phyloP scores from a whole-genome alignment of 306 rosid genomes.

The Hylodesmum podocarpum region DNA sequence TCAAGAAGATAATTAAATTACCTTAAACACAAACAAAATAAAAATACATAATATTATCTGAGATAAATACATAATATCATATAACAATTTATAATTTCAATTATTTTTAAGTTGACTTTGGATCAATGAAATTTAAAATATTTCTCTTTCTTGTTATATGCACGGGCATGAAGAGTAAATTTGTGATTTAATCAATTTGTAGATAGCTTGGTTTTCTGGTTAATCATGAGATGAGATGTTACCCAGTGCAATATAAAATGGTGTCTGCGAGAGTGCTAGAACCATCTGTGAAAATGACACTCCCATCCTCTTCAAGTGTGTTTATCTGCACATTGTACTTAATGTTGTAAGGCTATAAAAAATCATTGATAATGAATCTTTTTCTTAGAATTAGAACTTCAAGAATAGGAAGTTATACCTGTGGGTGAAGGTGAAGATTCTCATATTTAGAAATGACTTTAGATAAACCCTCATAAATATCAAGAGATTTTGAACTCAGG shows the following conservation, averaged over 20 bases:
- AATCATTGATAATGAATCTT: not conserved
- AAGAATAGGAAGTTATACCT: conserved; percentile 34
- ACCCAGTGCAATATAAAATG: conserved; percentile 78
- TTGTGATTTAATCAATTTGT: not conserved
- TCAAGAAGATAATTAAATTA: no score
- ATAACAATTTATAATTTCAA: no score
- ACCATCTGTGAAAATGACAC: conserved; percentile 60
- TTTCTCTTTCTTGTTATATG: no score
- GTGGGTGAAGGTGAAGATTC: conserved; percentile 59
- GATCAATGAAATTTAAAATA: not conserved
- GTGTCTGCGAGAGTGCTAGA: conserved; percentile 58
- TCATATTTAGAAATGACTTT: conserved; percentile 61
- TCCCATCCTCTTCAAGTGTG: conserved; percentile 62
- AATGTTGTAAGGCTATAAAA: not conserved
- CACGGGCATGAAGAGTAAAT: not conserved
- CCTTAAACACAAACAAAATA: no score
- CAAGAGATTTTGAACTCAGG: conserved; percentile 53
- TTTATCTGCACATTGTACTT: conserved; percentile 52
- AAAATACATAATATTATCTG: no score
- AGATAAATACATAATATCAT: no score
- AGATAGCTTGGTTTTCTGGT: not conserved
- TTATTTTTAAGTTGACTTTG: not conserved
- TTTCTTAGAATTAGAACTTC: not conserved
- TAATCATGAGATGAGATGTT: not conserved
- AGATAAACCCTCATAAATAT: conserved; percentile 59